These are phyloP conservation scores for Cyclocybe aegerita DNA, from an alignment of 768 basidiomycete genomes.

Conservation along the genomic window DNA sequence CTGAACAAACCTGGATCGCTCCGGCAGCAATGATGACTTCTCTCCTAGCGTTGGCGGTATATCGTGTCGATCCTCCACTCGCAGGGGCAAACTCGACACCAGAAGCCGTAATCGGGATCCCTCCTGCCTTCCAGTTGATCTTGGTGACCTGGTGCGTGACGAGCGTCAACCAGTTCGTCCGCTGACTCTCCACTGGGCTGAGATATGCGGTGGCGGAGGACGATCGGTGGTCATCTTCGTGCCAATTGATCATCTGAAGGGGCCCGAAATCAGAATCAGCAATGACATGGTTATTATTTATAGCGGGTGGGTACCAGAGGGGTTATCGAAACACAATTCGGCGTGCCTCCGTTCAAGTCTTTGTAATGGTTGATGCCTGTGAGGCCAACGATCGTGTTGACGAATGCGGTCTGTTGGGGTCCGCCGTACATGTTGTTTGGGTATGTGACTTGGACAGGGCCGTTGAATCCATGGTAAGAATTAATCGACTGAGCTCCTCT, in stretches of 20 bases:
- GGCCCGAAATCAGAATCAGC: not conserved
- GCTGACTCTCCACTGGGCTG: conserved; percentile 46
- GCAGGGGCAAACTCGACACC: conserved; percentile 48
- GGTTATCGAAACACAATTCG: conserved; percentile 56
- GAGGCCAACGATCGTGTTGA: conserved; percentile 42
- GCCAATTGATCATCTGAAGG: conserved; percentile 44
- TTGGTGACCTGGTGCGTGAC: conserved; percentile 46
- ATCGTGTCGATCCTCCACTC: conserved; percentile 33
- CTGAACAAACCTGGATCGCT: conserved; percentile 37
- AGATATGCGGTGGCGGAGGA: conserved; percentile 56
- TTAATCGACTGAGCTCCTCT: conserved; percentile 47
- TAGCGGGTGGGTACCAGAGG: conserved; percentile 40
- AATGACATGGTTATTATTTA: not conserved
- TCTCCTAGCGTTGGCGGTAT: conserved; percentile 40
- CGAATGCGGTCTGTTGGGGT: conserved; percentile 50
- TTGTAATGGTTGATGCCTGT: conserved; percentile 47
- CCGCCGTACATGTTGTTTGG: conserved; percentile 57
- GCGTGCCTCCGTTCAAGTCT: conserved; percentile 57
- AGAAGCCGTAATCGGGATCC: conserved; percentile 37
- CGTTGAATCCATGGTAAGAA: conserved; percentile 49
- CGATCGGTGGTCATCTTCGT: conserved; percentile 49
- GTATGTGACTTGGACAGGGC: conserved; percentile 56
- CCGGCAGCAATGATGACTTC: conserved; percentile 60
- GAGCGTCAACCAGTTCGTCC: conserved; percentile 52
- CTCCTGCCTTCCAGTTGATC: no score